These are phyloP conservation scores for Arthrinium puccinioides DNA, from an alignment of 2,329 filamentous ascomycete species.

Conservation along the genomic window DNA sequence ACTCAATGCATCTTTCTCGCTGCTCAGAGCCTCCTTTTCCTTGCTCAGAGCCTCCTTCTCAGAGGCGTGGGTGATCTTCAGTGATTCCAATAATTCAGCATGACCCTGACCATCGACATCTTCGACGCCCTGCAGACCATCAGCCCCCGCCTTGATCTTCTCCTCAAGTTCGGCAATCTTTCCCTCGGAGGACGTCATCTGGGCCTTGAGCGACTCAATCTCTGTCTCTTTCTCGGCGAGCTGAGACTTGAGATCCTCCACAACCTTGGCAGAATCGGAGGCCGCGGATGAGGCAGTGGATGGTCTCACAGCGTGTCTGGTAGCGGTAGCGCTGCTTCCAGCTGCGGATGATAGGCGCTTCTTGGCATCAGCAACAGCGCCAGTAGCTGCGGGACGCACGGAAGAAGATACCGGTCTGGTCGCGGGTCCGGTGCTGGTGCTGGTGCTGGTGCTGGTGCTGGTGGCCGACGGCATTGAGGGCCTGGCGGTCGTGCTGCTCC, in stretches of 20 bases:
- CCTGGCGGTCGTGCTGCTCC: conserved; percentile 26
- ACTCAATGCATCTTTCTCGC: conserved; percentile 39
- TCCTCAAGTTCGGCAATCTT: conserved; percentile 48
- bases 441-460: conserved; percentile 21
- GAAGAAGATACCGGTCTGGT: conserved; percentile 14
- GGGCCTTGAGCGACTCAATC: conserved; percentile 47
- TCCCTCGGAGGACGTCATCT: conserved; percentile 47
- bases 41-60: conserved; percentile 37
- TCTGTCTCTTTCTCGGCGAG: conserved; percentile 50
- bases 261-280: conserved; percentile 43
- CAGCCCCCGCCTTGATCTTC: conserved; percentile 36
- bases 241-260: conserved; percentile 54
- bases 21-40: conserved; percentile 44
- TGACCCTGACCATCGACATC: too few species aligned
- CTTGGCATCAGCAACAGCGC: conserved; percentile 40
- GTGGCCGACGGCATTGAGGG: conserved; percentile 27
- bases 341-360: conserved; percentile 50
- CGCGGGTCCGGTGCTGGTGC: too few species aligned
- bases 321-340: conserved; percentile 26
- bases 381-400: conserved; percentile 20
- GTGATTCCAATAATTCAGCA: conserved; percentile 1
- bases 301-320: conserved; percentile 34
- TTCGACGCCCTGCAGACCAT: conserved; percentile 29
- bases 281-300: conserved; percentile 31
- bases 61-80: not conserved